These are phyloP conservation scores for Picea sitchensis DNA, from an alignment of 75 land plant genomes.

Conservation along the genomic window DNA sequence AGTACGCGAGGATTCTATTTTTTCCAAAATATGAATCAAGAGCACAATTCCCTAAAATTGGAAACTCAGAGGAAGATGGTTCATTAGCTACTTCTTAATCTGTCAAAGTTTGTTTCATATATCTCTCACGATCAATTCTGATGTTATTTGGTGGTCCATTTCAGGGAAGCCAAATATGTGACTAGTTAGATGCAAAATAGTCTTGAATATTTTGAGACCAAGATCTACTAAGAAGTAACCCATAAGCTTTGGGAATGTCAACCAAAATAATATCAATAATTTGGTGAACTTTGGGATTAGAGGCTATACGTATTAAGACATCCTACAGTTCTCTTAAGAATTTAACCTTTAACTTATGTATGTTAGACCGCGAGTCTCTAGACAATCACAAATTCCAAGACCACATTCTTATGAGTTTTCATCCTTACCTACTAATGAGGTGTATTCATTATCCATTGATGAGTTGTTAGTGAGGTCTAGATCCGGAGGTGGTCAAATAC, in stretches of 20 bases:
- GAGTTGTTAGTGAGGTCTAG: too few species aligned
- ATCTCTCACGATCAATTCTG: not conserved
- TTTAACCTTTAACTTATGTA: not conserved
- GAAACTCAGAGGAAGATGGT: too few species aligned
- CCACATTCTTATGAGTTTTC: too few species aligned
- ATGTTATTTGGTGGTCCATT: not conserved
- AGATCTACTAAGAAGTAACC: not conserved
- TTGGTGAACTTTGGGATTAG: not conserved
- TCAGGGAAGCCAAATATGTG: not conserved
- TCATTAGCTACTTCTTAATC: too few species aligned
- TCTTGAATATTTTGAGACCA: not conserved
- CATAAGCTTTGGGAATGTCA: not conserved
- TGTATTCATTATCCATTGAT: too few species aligned
- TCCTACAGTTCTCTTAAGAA: not conserved
- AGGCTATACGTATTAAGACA: not conserved
- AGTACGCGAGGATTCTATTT: too few species aligned
- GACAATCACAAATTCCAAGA: too few species aligned
- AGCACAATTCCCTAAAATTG: too few species aligned
- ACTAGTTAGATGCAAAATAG: not conserved
- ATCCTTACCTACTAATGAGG: too few species aligned
- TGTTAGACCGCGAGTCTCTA: too few species aligned
- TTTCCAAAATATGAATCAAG: too few species aligned
- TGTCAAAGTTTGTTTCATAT: not conserved
- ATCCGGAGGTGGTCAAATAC: too few species aligned
- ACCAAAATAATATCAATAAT: not conserved